Percentiles rank a stretch among this genome's conserved stretches.
Evolutionary conservation across 306 rosid genomes (phyloP).

Genomic region (Vigna nakashimae): DNA sequence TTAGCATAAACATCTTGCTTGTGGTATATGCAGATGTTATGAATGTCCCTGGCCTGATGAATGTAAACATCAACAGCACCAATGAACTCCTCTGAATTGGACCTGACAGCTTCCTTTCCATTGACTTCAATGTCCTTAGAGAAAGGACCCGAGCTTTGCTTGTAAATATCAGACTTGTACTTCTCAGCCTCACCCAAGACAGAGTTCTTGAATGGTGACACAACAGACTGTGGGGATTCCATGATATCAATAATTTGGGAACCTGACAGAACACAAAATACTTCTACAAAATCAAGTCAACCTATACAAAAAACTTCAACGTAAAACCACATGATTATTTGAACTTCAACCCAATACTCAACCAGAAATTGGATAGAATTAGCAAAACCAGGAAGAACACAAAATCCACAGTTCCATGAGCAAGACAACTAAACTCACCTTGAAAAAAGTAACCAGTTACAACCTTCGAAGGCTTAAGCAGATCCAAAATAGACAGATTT

Average conservation of each 20-base stretch:
- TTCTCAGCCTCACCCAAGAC: conserved; percentile 54
- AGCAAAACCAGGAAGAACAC: conserved; percentile 12
- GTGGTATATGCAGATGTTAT: conserved; percentile 94
- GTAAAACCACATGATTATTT: conserved; percentile 20
- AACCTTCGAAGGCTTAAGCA: conserved; percentile 25
- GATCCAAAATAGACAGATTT: conserved; percentile 26
- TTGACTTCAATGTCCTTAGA: conserved; percentile 62
- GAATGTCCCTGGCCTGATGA: conserved; percentile 91
- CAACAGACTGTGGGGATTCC: conserved; percentile 96
- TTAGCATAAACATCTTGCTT: conserved; percentile 99
- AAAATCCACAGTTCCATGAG: conserved; percentile 9
- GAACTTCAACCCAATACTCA: conserved; percentile 9
- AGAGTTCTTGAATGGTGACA: conserved; percentile 73
- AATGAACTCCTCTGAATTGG: conserved; percentile 50
- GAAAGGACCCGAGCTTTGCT: conserved; percentile 35
- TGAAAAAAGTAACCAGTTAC: conserved; percentile 3
- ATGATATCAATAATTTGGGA: conserved; percentile 47
- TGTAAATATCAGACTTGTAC: conserved; percentile 44
- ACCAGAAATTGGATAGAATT: conserved; percentile 21
- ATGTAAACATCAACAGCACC: conserved; percentile 81
- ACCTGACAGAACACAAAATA: conserved; percentile 51
- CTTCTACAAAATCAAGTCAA: conserved; percentile 33
- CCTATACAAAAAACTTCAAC: conserved; percentile 14
- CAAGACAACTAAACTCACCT: conserved; percentile 30
- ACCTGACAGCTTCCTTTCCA: conserved; percentile 50